These are phyloP conservation scores for Pestalotiopsis sp. DNA, from an alignment of 2,329 filamentous ascomycete species.

Conservation along the genomic window DNA sequence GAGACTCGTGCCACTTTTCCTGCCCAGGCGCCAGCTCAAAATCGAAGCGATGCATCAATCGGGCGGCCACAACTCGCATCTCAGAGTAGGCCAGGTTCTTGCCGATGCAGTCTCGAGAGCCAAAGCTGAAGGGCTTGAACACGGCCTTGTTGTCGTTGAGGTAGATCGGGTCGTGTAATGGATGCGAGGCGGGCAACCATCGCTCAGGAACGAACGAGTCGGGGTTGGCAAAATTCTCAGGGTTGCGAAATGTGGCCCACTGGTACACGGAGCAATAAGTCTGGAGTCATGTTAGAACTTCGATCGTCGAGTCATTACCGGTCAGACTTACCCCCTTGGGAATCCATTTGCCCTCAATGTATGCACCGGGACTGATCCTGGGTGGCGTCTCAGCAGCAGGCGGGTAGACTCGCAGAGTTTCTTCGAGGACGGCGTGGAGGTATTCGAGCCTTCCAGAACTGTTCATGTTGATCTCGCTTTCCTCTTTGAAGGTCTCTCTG, in stretches of 20 bases:
- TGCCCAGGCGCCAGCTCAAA: background rate
- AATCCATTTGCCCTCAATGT: background rate
- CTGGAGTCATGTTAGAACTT: background rate
- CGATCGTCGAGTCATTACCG: no score
- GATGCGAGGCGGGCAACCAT: background rate
- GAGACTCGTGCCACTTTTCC: background rate
- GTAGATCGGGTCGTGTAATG: conserved; percentile 14
- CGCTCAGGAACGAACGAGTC: conserved; percentile 2
- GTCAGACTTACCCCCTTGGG: background rate
- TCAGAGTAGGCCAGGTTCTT: background rate
- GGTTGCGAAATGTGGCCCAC: background rate
- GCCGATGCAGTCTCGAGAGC: conserved; percentile 1
- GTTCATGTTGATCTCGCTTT: background rate
- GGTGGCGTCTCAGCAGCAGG: background rate
- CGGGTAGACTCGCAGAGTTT: background rate
- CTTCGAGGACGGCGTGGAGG: background rate
- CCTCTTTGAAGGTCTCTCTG: background rate
- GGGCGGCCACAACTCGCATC: background rate
- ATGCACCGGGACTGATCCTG: background rate
- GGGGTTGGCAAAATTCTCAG: background rate
- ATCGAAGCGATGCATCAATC: background rate
- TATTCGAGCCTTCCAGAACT: background rate
- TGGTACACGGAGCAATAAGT: background rate
- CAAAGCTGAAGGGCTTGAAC: conserved; percentile 1
- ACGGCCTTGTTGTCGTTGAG: background rate